Percentiles rank a stretch among this genome's conserved stretches.
Conservation (phyloP, 305 asterid species). For the Fraxinus platypoda region DNA sequence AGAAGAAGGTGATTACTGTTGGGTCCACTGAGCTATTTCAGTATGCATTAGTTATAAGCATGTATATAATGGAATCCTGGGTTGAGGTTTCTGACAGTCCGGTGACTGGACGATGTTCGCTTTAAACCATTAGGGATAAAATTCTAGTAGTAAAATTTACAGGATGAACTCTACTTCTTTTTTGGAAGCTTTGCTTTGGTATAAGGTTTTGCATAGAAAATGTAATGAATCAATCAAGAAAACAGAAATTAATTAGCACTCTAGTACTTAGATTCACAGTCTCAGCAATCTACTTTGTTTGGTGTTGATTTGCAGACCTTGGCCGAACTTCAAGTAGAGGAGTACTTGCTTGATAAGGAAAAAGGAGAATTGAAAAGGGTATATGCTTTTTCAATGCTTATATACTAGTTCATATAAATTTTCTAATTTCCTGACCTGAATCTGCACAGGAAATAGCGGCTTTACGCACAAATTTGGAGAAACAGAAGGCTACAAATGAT, state of each 20-base stretch:
- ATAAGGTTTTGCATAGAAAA: neutral
- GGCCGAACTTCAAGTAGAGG: constrained; percentile 72
- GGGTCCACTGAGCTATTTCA: neutral
- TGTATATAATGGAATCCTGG: neutral
- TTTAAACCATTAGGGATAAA: neutral
- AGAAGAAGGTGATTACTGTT: constrained; percentile 62
- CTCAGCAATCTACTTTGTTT: neutral
- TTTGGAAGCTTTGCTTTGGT: neutral
- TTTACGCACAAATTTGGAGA: constrained; percentile 50
- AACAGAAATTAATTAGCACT: neutral
- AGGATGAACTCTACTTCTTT: neutral
- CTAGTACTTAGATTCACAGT: neutral
- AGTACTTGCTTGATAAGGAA: constrained; percentile 54
- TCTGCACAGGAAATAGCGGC: constrained; percentile 55
- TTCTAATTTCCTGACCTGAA: neutral
- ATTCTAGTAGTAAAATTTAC: neutral
- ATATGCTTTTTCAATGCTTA: constrained; percentile 12
- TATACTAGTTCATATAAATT: neutral
- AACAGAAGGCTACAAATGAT: constrained; percentile 47
- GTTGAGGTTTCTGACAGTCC: neutral
- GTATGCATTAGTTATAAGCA: neutral
- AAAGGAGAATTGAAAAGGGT: constrained; percentile 74
- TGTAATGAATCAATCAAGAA: neutral
- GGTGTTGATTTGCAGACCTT: constrained; percentile 50
- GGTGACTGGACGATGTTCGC: neutral